Base-by-base conservation (phyloP, 805 yeast genomes). In the Komagataella ulmi region DNA sequence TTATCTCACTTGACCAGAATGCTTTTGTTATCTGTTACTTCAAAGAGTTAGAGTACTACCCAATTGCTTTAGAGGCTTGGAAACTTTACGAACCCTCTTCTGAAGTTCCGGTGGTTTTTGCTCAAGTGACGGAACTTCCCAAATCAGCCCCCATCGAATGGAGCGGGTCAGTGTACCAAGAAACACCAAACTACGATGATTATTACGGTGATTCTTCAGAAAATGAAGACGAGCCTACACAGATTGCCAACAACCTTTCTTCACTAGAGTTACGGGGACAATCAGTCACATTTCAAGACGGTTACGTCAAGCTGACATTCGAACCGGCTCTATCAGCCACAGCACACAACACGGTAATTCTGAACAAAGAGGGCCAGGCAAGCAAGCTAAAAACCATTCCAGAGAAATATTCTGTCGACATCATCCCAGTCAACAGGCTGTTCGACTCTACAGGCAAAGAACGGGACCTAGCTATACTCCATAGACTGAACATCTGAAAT, bases 91-190 rank as follows among this genome's bases (percentile, higher is more conserved):
- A 65, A 23, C 44, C n/a, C 6, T 17, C 45, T 3, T 17, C 54
- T 56, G 40, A 56, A 60, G 60, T 49, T 54, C 7, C 49, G 49
- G 69, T 84, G 10, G 83, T 78, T 0, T 30, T 30, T 10, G 40
- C 40, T 10, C 70, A 74, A 57, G 83, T 85, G 0, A 63, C 69
- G 0, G 72, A 66, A 40, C 66, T 88, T 50, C 96, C 96, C 5
- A 76, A 74, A 50, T 68, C 70, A 45, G 88, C 90, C 0, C 61
- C 63, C 18, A 75, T 84, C 40, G 96, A 88, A 66, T 85, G 95
- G 91, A 78, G 83, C 44, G 95, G 91, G 1, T 54, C 76, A 3
- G 64, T 79, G 4, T 78, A 72, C 54, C 73, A 74, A 52, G 67
- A 68, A 24, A 30, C 40, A 30, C 40, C 40, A 30, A 55, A 58